Conservation (phyloP, 495 filamentous ascomycete species). For the Durotheca rogersii region DNA sequence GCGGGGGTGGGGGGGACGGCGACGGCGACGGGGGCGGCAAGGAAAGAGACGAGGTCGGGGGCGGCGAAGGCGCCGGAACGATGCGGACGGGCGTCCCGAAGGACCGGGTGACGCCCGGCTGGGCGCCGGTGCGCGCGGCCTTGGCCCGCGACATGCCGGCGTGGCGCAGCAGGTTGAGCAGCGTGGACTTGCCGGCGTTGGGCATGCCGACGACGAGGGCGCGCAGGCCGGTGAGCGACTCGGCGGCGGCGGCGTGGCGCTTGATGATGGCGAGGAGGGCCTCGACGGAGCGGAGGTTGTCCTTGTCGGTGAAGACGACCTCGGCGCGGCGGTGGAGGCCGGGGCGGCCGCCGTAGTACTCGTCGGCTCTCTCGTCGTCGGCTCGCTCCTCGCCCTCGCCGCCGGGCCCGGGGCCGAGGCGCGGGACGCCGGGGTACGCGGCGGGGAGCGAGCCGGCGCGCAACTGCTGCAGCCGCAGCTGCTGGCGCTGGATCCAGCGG, state of each 20-base stretch:
- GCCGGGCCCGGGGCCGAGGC: constrained; percentile 28
- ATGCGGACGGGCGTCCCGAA: constrained; percentile 83
- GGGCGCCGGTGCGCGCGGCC: constrained; percentile 76
- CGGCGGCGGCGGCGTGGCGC: constrained; percentile 32
- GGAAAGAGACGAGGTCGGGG: too few species aligned
- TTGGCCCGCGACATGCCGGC: constrained; percentile 62
- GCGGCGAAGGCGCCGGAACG: constrained; percentile 31
- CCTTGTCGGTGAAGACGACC: constrained; percentile 39
- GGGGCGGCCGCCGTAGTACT: not conserved
- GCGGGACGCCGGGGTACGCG: too few species aligned
- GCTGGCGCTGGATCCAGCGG: constrained; percentile 12
- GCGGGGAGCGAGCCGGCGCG: not conserved
- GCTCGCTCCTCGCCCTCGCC: constrained; percentile 24
- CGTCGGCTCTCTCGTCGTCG: not conserved
- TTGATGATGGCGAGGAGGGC: constrained; percentile 39
- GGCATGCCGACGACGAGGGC: constrained; percentile 95
- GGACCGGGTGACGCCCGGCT: constrained; percentile 89
- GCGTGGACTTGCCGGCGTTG: constrained; percentile 88
- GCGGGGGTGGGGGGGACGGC: too few species aligned
- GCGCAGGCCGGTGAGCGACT: constrained; percentile 59
- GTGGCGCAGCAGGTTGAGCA: constrained; percentile 81
- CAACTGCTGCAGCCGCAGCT: constrained; percentile 6
- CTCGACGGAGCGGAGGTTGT: constrained; percentile 40
- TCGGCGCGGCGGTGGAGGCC: not conserved
- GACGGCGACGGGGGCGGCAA: too few species aligned